Base-by-base conservation (phyloP, 1,139 yeast species). In the Pichia sp. region DNA sequence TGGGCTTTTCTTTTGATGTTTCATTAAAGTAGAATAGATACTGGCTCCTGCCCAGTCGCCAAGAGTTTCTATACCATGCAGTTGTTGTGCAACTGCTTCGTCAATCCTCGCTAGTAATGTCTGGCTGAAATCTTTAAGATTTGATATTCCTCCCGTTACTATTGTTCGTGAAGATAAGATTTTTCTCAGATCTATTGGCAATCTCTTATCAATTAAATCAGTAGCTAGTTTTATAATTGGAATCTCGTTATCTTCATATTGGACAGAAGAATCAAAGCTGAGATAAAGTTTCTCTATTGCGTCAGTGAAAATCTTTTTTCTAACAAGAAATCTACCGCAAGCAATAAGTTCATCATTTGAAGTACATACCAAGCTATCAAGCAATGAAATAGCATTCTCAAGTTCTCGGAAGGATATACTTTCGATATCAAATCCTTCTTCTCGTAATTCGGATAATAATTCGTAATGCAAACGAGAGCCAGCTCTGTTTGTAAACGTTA, bases 31-130 rank as follows among this genome's bases (percentile, higher is more conserved):
- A 68, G 75, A 67, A 61, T 82, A 85, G 8, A 84, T 63, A 43
- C 89, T 82, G 8, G 83, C 81, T 1, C 90, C 90, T 3, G 74
- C 63, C 89, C 88, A 85, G 1, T 81, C 64, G 0, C 89, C 90
- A 31, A 83, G 61, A 0, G 80, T 61, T 3, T 52, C 8, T 49
- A 56, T 36, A 46, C 45, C 8, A 49, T 13, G 7, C 23, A 43
- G 16, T 32, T 44, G 23, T 4, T 31, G 38, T 13, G 15, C 10
- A n/a, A 36, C 7, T 38, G 34, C 3, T 13, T 15, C 40, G 23
- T 51, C 10, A 6, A 47, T 51, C 30, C 29, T 13, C n/a, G 29
- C 5, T 16, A 43, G 38, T 6, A 45, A 15, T 29, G 5, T 11
- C 11, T 64, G 15, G 51, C 70, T 73, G 23, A 81, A 65, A 0